Evolutionary conservation across 1,284 basidiomycete species (phyloP).

Genomic region (Cronartium ribicola): DNA sequence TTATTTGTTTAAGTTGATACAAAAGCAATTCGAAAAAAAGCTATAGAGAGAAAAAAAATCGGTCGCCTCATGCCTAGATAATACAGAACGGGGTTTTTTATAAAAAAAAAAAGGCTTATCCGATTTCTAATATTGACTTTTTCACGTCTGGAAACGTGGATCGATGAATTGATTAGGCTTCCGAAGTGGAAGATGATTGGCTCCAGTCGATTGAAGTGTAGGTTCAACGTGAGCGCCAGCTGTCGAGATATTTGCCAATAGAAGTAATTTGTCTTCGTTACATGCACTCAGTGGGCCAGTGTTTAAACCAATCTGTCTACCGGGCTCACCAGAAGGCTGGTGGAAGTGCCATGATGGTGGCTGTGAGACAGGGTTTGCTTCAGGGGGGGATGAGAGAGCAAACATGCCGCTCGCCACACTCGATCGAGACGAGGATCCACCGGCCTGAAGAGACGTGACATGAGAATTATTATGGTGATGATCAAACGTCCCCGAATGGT

Average conservation of each 20-base stretch:
- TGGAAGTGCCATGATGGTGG: background rate
- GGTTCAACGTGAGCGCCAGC: background rate
- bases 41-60: too few relatives aligned
- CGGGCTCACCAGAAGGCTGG: too few relatives aligned
- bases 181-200: background rate
- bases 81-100: too few relatives aligned
- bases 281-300: background rate
- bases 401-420: background rate
- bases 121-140: too few relatives aligned
- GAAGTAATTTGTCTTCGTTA: background rate
- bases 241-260: constrained; percentile 4
- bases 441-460: background rate
- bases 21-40: too few relatives aligned
- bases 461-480: background rate
- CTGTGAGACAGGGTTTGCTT: background rate
- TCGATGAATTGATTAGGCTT: background rate
- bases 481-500: background rate
- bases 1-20: too few relatives aligned
- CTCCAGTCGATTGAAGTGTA: background rate
- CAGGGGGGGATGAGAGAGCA: background rate
- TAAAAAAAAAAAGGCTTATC: too few relatives aligned
- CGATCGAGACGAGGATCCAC: background rate
- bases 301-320: background rate
- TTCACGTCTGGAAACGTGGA: background rate
- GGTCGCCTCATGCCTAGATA: too few relatives aligned